Base-by-base conservation (phyloP, 176 grass and related monocot species). In the Puya raimondii region DNA sequence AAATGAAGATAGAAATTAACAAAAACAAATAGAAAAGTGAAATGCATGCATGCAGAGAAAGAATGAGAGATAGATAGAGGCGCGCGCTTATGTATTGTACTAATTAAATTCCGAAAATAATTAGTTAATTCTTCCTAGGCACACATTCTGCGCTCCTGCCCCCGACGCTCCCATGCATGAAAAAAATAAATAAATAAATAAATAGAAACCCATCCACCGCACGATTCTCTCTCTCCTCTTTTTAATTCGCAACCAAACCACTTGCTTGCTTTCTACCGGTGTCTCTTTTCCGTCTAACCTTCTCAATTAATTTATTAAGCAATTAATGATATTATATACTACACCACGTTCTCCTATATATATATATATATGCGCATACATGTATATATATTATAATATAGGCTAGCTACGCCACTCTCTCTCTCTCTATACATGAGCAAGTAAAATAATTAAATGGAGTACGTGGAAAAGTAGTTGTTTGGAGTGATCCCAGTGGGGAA, bases 111-210 rank as follows among this genome's bases (percentile, higher is more conserved):
- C 72, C 48, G 56, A 82, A 73, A 50, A 42, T 42, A 50, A 26
- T 26, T 26, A 26, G 2, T 26, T 26, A 26, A 25, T 75, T 29
- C 77, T 92, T 93, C 87, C 89, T 82, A 82, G 94, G 86, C 81
- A 86, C 94, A 88, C 89, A 93, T 99, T 80, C 82, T 91, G 87
- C 87, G 80, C 74, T 92, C 84, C 93, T 99, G 94, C 89, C 76
- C 90, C 89, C 90, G 70, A 93, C 82, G 90, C 53, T 57, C 64
- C 51, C 78, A 56, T 68, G 53, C n/a, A n/a, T n/a, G n/a, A n/a
- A n/a, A n/a, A n/a, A n/a, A n/a, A n/a, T n/a, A n/a, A n/a, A n/a
- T n/a, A n/a, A n/a, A n/a, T n/a, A 42, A 42, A 42, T 1, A 26
- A 2, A 26, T 26, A 42, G 33, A 42, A 61, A 61, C 7, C n/a